Conservation (phyloP, 2,329 filamentous ascomycete species). For the Amesomyces nigricolor region DNA sequence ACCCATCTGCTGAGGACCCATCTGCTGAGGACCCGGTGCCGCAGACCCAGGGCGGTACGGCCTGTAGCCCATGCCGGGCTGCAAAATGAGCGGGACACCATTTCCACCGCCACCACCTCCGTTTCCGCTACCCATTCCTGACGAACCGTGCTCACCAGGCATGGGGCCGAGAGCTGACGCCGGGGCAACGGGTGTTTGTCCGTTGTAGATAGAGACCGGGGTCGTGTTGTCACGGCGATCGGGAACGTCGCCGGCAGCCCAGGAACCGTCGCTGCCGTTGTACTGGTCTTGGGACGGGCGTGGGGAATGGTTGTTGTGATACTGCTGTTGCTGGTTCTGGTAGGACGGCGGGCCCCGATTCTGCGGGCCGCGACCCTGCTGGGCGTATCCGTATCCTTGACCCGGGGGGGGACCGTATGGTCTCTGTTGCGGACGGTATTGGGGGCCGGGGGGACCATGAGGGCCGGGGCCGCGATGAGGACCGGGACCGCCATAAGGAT, state of each 20-base stretch:
- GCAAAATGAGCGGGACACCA: conserved; percentile 16
- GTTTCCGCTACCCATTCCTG: not conserved
- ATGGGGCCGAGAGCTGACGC: conserved; percentile 13
- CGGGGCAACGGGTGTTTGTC: conserved; percentile 6
- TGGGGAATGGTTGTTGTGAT: not conserved
- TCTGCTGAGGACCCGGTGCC: not conserved
- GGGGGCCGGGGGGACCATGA: not conserved
- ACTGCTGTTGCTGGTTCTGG: not conserved
- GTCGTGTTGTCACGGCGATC: conserved; percentile 10
- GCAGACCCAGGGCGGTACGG: conserved; percentile 10
- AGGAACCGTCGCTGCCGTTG: not conserved
- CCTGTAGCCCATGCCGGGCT: conserved; percentile 17
- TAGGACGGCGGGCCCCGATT: not conserved
- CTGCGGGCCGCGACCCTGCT: not conserved
- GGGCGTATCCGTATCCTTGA: not conserved
- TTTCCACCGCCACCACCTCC: not conserved
- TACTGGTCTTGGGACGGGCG: not conserved
- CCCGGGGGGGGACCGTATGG: too few species aligned
- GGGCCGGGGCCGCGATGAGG: too few species aligned
- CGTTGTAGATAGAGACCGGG: conserved; percentile 13
- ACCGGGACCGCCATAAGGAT: too few species aligned
- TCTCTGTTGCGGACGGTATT: conserved; percentile 4
- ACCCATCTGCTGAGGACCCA: too few species aligned
- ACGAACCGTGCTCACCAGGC: not conserved
- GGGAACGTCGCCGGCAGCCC: not conserved